Percentiles rank a stretch among this genome's conserved stretches.
phyloP scores from a whole-genome alignment of 2,329 filamentous ascomycete genomes.

The Claviceps arundinis region DNA sequence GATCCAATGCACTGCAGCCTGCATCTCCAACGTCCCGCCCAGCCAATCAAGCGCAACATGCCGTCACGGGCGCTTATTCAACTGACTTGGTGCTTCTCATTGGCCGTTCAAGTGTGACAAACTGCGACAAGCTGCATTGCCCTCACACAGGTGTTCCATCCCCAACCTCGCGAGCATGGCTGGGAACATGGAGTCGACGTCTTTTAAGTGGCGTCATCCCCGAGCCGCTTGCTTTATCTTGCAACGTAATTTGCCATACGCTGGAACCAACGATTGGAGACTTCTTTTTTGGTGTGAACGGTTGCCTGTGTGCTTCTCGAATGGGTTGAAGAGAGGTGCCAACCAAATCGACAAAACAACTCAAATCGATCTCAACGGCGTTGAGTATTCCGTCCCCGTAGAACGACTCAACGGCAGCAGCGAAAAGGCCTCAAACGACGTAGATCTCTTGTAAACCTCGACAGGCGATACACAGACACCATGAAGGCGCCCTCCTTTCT shows the following conservation, averaged over 20 bases:
- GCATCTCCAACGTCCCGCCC: conserved; percentile 8
- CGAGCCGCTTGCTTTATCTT: conserved; percentile 3
- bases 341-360: not conserved
- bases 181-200: not conserved
- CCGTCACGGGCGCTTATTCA: conserved; percentile 20
- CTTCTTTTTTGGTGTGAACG: not conserved
- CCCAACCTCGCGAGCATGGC: not conserved
- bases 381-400: not conserved
- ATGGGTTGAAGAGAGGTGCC: not conserved
- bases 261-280: not conserved
- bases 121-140: conserved; percentile 4
- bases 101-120: conserved; percentile 11
- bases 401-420: not conserved
- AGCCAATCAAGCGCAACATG: conserved; percentile 16
- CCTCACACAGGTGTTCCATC: not conserved
- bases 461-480: not conserved
- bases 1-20: conserved; percentile 13
- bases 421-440: not conserved
- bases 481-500: conserved; percentile 3
- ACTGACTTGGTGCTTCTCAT: conserved; percentile 11
- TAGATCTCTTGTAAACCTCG: not conserved
- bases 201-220: conserved; percentile 9
- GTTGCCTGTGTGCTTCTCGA: not conserved
- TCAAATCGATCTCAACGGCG: not conserved
- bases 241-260: not conserved